phyloP scores from a whole-genome alignment of 2,329 filamentous ascomycete genomes.

The Colletotrichum trifolii region DNA sequence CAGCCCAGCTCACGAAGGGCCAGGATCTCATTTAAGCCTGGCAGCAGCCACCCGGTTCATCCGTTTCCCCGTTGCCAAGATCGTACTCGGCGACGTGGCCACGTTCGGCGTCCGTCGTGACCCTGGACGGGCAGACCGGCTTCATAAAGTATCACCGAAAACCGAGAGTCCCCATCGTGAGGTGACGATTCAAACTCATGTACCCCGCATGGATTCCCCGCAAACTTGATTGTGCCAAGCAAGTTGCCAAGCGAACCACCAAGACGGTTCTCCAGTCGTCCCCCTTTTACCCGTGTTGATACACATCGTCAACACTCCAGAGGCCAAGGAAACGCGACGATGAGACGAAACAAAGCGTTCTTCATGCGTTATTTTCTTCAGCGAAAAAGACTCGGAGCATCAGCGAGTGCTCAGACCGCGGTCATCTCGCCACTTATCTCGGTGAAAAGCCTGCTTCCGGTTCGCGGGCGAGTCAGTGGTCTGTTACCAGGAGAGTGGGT shows the following conservation, averaged over 20 bases:
- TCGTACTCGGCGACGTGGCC: background rate
- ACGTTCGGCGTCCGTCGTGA: constrained; percentile 15
- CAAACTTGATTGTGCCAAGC: constrained; percentile 18
- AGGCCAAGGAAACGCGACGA: constrained; percentile 15
- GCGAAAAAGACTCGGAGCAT: constrained; percentile 6
- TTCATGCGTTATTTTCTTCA: background rate
- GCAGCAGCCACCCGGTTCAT: constrained; percentile 8
- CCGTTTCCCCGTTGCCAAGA: constrained; percentile 9
- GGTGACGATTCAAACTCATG: constrained; percentile 3
- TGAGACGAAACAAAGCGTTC: constrained; percentile 25
- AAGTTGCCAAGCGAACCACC: constrained; percentile 9
- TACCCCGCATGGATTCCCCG: constrained; percentile 28
- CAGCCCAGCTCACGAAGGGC: no score
- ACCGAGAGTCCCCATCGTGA: background rate
- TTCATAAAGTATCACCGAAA: constrained; percentile 13
- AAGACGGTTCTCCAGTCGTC: constrained; percentile 2
- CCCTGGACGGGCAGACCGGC: constrained; percentile 5
- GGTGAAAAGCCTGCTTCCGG: constrained; percentile 1
- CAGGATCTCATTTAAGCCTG: constrained; percentile 6
- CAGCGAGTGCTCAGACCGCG: background rate
- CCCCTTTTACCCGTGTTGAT: background rate
- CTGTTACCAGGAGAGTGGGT: background rate
- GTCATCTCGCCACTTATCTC: constrained; percentile 12
- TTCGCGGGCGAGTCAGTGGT: constrained; percentile 5
- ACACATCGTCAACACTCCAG: constrained; percentile 9